phyloP scores from a whole-genome alignment of 805 yeast genomes.

The Metschnikowia henanensis region DNA sequence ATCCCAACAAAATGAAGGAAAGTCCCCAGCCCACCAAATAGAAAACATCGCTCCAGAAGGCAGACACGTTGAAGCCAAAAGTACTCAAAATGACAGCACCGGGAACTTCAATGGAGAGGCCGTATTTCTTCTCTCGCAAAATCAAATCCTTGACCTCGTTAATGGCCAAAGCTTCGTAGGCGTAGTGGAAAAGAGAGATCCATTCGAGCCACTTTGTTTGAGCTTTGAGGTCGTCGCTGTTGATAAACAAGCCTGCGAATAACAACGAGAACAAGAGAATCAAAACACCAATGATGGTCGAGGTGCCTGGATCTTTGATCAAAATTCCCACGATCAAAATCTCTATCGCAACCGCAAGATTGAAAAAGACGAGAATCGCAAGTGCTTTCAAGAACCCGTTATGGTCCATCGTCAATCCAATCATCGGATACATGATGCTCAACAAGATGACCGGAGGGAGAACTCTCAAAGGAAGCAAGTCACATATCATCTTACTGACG shows the following conservation, averaged over 20 bases:
- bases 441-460: conserved; percentile 88
- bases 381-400: conserved; percentile 72
- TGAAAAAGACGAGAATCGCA: conserved; percentile 73
- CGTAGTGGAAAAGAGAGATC: conserved; percentile 91
- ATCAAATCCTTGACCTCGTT: conserved; percentile 90
- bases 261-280: conserved; percentile 80
- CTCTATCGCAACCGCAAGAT: conserved; percentile 81
- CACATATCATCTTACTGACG: conserved; percentile 82
- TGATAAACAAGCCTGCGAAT: conserved; percentile 92
- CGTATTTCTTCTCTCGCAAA: conserved; percentile 85
- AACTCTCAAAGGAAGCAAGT: conserved; percentile 86
- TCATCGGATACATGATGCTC: conserved; percentile 86
- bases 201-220: conserved; percentile 76
- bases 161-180: conserved; percentile 88
- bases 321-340: conserved; percentile 86
- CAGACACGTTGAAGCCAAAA: conserved; percentile 88
- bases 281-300: conserved; percentile 84
- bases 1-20: conserved; percentile 67
- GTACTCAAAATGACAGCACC: conserved; percentile 97
- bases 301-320: conserved; percentile 87
- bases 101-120: conserved; percentile 92
- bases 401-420: conserved; percentile 80
- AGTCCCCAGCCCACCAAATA: conserved; percentile 58
- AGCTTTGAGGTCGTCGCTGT: conserved; percentile 58
- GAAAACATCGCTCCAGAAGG: conserved; percentile 64